Conservation (phyloP, 2,329 filamentous ascomycete genomes). For the Epichloe glyceriae region DNA sequence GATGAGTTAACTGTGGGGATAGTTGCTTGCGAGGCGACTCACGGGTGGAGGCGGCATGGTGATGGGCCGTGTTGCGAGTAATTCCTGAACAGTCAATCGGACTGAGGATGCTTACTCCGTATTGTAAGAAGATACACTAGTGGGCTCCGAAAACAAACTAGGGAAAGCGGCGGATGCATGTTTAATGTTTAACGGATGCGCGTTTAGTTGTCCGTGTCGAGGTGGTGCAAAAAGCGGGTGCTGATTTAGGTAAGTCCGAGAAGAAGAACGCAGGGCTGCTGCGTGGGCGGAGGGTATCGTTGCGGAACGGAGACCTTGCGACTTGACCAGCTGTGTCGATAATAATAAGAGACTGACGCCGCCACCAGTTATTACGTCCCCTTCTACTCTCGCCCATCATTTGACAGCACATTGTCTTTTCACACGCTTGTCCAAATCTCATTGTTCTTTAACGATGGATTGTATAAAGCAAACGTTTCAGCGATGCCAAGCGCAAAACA, state of each 20-base stretch:
- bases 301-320: conserved; percentile 2
- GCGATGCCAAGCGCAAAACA: conserved; percentile 44
- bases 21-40: no score
- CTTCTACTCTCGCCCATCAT: background rate
- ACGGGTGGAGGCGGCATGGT: no score
- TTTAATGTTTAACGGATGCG: no score
- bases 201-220: no score
- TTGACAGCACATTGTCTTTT: background rate
- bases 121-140: no score
- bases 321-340: background rate
- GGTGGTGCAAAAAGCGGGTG: background rate
- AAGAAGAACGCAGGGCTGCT: conserved; percentile 5
- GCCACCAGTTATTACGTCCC: background rate
- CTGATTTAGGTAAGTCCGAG: conserved; percentile 12
- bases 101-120: no score
- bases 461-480: conserved; percentile 45
- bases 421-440: no score
- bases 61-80: no score
- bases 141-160: no score
- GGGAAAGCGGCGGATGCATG: no score
- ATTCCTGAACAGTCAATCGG: no score
- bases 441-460: conserved; percentile 31
- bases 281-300: conserved; percentile 7
- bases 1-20: no score
- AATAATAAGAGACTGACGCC: background rate